phyloP scores from a whole-genome alignment of 2,329 filamentous ascomycete species.

The Coniochaeta sp. region DNA sequence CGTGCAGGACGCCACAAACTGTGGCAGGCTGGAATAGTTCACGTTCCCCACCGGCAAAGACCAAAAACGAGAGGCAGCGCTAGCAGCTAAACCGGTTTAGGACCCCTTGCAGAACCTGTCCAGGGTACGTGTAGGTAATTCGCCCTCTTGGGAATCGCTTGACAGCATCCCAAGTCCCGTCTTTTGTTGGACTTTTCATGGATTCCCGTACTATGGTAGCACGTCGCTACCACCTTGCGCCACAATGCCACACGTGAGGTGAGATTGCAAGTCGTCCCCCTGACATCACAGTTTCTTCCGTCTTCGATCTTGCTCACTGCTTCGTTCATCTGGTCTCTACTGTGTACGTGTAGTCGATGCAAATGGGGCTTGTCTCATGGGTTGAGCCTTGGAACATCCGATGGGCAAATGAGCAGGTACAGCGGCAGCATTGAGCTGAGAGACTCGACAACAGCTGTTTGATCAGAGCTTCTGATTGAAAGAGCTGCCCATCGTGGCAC shows the following conservation, averaged over 20 bases:
- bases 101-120: background rate
- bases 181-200: too few relatives aligned
- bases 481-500: background rate
- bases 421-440: too few relatives aligned
- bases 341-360: too few relatives aligned
- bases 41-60: background rate
- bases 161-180: too few relatives aligned
- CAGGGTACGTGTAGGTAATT: too few relatives aligned
- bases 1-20: background rate
- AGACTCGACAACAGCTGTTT: background rate
- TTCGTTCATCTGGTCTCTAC: background rate
- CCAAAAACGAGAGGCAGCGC: background rate
- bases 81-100: background rate
- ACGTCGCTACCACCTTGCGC: too few relatives aligned
- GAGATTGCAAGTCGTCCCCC: background rate
- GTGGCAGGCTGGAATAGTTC: background rate
- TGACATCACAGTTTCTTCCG: background rate
- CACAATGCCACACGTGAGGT: background rate
- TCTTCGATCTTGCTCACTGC: background rate
- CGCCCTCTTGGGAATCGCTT: background rate
- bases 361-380: too few relatives aligned
- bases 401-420: too few relatives aligned
- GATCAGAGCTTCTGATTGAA: background rate
- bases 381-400: too few relatives aligned
- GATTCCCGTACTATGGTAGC: too few relatives aligned